Evolutionary conservation across 176 grass and related monocot genomes (phyloP).

Genomic region (Eremochloa ophiuroides): DNA sequence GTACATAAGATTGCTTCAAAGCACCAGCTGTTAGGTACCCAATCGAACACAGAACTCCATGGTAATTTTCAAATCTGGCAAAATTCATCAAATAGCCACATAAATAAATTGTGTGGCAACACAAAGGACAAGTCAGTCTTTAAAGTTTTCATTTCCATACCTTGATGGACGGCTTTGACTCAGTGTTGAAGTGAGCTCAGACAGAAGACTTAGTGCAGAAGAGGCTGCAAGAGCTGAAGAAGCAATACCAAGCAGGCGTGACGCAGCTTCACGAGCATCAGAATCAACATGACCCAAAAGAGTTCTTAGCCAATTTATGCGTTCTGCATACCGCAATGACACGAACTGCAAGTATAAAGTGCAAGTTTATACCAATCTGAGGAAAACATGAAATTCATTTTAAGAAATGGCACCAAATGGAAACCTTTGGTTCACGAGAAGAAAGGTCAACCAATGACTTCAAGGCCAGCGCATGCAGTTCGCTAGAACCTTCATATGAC

Average conservation of each 20-base stretch:
- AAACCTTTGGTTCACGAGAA: constrained; percentile 70
- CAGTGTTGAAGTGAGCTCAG: constrained; percentile 61
- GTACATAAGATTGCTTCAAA: constrained; percentile 73
- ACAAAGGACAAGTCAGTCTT: background rate
- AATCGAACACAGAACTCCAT: constrained; percentile 73
- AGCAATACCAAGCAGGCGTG: constrained; percentile 68
- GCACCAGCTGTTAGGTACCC: constrained; percentile 75
- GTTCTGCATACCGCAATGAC: constrained; percentile 61
- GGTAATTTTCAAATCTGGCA: constrained; percentile 86
- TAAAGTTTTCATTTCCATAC: constrained; percentile 35
- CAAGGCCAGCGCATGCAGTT: constrained; percentile 75
- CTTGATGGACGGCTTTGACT: constrained; percentile 50
- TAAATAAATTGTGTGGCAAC: constrained; percentile 19
- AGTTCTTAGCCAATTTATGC: constrained; percentile 62
- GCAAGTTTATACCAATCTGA: constrained; percentile 18
- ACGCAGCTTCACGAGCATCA: constrained; percentile 82
- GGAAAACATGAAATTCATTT: constrained; percentile 21
- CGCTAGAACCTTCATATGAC: constrained; percentile 78
- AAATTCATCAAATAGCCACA: constrained; percentile 34
- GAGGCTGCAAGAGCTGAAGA: constrained; percentile 71
- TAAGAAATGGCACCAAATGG: background rate
- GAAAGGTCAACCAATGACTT: constrained; percentile 91
- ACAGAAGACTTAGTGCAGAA: constrained; percentile 53
- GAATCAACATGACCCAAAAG: constrained; percentile 83
- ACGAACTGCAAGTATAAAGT: constrained; percentile 55